These are phyloP conservation scores for Penicillium brevicompactum DNA, from an alignment of 2,329 filamentous ascomycete species.

Conservation along the genomic window DNA sequence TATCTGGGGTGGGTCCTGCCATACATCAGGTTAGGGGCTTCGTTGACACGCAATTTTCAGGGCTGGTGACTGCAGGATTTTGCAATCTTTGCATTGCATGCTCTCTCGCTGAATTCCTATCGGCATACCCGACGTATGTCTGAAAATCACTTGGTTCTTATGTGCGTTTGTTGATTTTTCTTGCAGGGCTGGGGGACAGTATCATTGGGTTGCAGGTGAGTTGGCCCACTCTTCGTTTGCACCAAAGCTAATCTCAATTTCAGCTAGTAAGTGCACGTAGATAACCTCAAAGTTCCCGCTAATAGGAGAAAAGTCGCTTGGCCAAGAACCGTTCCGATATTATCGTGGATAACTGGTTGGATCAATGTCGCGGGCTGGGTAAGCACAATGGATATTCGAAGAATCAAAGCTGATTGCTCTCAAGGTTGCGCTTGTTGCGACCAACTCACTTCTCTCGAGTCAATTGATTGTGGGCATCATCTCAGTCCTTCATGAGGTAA, in stretches of 20 bases:
- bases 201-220: conserved; percentile 68
- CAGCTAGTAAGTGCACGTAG: conserved; percentile 32
- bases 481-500: conserved; percentile 57
- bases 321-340: conserved; percentile 60
- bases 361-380: conserved; percentile 69
- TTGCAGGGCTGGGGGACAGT: conserved; percentile 58
- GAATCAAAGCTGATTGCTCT: conserved; percentile 17
- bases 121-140: conserved; percentile 57
- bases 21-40: neutral
- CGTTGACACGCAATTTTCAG: conserved; percentile 13
- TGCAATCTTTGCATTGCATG: conserved; percentile 71
- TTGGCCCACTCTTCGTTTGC: conserved; percentile 2
- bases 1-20: conserved; percentile 63
- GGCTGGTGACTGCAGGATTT: conserved; percentile 60
- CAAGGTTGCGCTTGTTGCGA: conserved; percentile 61
- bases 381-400: neutral
- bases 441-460: conserved; percentile 66
- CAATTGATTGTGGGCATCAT: conserved; percentile 68
- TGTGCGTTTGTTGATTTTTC: neutral
- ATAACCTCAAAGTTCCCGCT: neutral
- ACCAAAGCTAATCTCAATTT: conserved; percentile 6
- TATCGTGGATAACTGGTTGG: conserved; percentile 74
- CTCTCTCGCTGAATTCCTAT: conserved; percentile 70
- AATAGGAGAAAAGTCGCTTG: conserved; percentile 51
- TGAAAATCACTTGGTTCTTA: neutral